Evolutionary conservation across 805 yeast species (phyloP).

Genomic region (Kuraishia cidri): DNA sequence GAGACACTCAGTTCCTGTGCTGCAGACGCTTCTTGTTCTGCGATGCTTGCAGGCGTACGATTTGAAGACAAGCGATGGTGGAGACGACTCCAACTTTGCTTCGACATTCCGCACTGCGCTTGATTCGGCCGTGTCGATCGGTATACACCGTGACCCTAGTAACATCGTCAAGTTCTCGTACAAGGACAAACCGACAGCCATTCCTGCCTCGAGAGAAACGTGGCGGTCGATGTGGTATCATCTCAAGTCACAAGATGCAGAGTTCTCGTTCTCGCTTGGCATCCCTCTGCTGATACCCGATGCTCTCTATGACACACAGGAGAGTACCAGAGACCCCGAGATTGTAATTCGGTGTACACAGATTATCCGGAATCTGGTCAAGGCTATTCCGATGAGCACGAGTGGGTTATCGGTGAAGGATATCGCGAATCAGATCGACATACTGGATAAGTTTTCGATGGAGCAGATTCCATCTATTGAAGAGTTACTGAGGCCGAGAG

Average conservation of each 20-base stretch:
- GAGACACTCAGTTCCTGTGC: constrained; percentile 8
- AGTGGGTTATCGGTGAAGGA: not conserved
- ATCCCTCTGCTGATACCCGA: constrained; percentile 12
- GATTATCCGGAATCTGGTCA: not conserved
- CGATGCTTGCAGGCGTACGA: constrained; percentile 5
- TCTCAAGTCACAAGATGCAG: constrained; percentile 10
- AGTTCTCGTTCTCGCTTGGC: constrained; percentile 9
- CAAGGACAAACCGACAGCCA: constrained; percentile 1
- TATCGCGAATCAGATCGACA: not conserved
- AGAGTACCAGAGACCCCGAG: not conserved
- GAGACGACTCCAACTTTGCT: constrained; percentile 8
- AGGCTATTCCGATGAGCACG: not conserved
- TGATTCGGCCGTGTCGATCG: constrained; percentile 9
- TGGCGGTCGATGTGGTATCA: constrained; percentile 9
- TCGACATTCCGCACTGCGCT: constrained; percentile 6
- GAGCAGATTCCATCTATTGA: not conserved
- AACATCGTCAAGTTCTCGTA: constrained; percentile 3
- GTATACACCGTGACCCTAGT: constrained; percentile 10
- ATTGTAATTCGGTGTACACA: not conserved
- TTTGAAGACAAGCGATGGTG: constrained; percentile 8
- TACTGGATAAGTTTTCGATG: not conserved
- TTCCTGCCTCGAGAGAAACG: constrained; percentile 3
- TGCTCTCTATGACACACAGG: constrained; percentile 6
- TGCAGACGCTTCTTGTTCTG: constrained; percentile 8
- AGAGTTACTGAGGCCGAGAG: not conserved